Evolutionary conservation across 108 stramenopile species (phyloP).

Genomic region (Pseudonitzschia pungens): DNA sequence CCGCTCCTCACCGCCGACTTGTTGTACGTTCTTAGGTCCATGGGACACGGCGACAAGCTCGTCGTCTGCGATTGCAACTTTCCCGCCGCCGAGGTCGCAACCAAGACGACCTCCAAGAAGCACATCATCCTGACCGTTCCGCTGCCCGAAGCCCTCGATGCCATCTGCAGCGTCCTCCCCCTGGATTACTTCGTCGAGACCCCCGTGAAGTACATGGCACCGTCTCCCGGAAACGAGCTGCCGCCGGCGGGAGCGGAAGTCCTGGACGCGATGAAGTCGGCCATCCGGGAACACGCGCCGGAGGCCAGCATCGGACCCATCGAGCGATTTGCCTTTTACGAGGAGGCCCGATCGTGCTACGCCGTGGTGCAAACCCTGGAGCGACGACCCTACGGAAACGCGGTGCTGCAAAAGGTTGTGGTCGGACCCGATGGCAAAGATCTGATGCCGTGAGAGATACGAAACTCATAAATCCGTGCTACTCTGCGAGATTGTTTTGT

Average conservation of each 20-base stretch:
- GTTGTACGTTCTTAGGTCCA: constrained; percentile 42
- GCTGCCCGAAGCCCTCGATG: constrained; percentile 44
- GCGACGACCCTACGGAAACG: constrained; percentile 59
- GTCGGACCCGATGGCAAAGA: constrained; percentile 55
- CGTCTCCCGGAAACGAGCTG: constrained; percentile 39
- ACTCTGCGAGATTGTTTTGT: no score
- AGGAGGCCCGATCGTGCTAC: constrained; percentile 49
- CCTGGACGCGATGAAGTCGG: constrained; percentile 22
- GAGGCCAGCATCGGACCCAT: constrained; percentile 32
- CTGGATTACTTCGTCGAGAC: constrained; percentile 50
- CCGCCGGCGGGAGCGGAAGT: constrained; percentile 45
- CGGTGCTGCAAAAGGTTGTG: constrained; percentile 44
- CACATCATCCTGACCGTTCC: constrained; percentile 32
- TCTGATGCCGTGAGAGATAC: constrained; percentile 48
- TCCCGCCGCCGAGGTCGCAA: constrained; percentile 48
- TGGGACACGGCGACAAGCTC: constrained; percentile 60
- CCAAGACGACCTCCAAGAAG: constrained; percentile 43
- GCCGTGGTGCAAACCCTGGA: constrained; percentile 56
- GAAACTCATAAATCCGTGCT: no score
- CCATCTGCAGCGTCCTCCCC: constrained; percentile 50
- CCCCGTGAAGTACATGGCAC: constrained; percentile 43
- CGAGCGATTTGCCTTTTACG: constrained; percentile 50
- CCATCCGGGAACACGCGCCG: constrained; percentile 26
- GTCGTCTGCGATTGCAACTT: constrained; percentile 53
- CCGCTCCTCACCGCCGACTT: constrained; percentile 54